These are phyloP conservation scores for Suillus placidus DNA, from an alignment of 768 basidiomycete species.

Conservation along the genomic window DNA sequence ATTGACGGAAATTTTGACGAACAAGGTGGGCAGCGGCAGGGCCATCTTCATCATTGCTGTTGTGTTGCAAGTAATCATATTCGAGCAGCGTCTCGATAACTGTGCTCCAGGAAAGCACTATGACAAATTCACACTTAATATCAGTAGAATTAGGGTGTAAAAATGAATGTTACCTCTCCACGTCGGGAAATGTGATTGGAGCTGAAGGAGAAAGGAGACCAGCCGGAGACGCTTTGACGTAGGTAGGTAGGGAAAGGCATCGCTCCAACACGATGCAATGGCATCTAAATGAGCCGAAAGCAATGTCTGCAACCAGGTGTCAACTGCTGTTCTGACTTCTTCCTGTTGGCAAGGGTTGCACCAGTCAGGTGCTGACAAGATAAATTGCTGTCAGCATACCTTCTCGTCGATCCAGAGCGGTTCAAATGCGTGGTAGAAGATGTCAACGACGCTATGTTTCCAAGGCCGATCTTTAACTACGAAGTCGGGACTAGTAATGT, in stretches of 20 bases:
- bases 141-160: background rate
- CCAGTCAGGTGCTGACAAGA: constrained; percentile 7
- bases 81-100: constrained; percentile 62
- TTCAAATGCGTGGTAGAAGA: constrained; percentile 64
- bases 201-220: constrained; percentile 63
- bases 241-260: constrained; percentile 56
- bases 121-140: background rate
- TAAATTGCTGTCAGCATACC: constrained; percentile 38
- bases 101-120: constrained; percentile 68
- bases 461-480: constrained; percentile 67
- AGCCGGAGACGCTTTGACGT: constrained; percentile 59
- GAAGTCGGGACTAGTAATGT: constrained; percentile 65
- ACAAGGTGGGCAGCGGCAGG: constrained; percentile 46
- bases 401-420: constrained; percentile 65
- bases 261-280: constrained; percentile 70
- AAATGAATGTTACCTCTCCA: constrained; percentile 59
- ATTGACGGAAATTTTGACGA: constrained; percentile 15
- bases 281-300: constrained; percentile 67
- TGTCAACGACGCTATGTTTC: constrained; percentile 59
- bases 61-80: constrained; percentile 48
- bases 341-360: constrained; percentile 46
- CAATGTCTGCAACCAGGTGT: constrained; percentile 60
- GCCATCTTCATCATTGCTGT: constrained; percentile 42
- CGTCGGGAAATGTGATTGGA: constrained; percentile 65
- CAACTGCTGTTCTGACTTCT: constrained; percentile 62